Conservation (phyloP, 2,329 filamentous ascomycete genomes). For the Pleurostoma richardsiae region DNA sequence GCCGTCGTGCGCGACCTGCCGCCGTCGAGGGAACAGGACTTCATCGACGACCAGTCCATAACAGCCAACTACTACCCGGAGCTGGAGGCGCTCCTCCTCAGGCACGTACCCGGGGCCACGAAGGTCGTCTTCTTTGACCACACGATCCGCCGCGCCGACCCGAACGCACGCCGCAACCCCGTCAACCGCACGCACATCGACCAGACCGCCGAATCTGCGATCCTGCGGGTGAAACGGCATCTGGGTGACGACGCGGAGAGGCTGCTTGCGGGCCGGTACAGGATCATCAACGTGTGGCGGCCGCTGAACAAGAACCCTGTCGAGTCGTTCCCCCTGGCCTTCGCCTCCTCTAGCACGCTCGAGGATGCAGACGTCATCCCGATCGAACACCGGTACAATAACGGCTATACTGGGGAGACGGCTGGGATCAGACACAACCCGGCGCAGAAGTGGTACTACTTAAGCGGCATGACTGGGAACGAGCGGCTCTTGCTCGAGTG, state of each 20-base stretch:
- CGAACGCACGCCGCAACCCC: constrained; percentile 58
- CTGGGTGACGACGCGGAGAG: constrained; percentile 60
- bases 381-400: constrained; percentile 69
- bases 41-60: constrained; percentile 66
- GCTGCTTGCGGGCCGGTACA: constrained; percentile 64
- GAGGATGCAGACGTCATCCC: constrained; percentile 60
- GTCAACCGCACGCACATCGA: constrained; percentile 77
- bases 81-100: constrained; percentile 66
- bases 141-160: constrained; percentile 67
- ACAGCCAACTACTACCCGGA: constrained; percentile 76
- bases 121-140: constrained; percentile 79
- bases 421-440: constrained; percentile 60
- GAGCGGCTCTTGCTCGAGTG: constrained; percentile 76
- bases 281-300: constrained; percentile 86
- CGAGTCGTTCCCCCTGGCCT: constrained; percentile 62
- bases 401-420: constrained; percentile 66
- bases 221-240: constrained; percentile 63
- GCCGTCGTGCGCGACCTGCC: constrained; percentile 55
- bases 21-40: constrained; percentile 52
- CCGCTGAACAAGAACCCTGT: constrained; percentile 55
- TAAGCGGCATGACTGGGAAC: constrained; percentile 69
- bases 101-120: constrained; percentile 60
- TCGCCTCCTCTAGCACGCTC: constrained; percentile 61
- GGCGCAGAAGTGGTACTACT: constrained; percentile 71
- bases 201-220: constrained; percentile 65